A percentile compares a stretch with the other conserved stretches of the same genome.
phyloP scores from a whole-genome alignment of 2,329 filamentous ascomycete genomes.

The Cladosporium sp. region DNA sequence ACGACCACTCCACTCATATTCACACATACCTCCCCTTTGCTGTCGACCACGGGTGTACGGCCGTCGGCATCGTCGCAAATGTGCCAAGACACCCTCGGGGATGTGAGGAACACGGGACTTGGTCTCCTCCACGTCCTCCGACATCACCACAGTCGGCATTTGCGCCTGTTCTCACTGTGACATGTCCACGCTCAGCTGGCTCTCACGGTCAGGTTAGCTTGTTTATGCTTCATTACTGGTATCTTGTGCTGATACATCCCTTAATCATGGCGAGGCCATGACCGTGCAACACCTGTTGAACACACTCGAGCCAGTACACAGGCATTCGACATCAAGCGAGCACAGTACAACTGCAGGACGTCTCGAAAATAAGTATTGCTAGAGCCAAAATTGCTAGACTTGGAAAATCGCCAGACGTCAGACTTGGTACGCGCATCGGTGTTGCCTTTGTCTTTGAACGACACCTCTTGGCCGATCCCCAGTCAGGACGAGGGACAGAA shows the following conservation, averaged over 20 bases:
- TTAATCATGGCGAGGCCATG: background rate
- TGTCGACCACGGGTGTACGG: background rate
- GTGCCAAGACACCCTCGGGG: background rate
- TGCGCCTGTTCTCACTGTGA: background rate
- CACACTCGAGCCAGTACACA: background rate
- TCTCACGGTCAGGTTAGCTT: background rate
- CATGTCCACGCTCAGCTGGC: background rate
- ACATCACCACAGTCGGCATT: background rate
- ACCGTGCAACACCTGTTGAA: background rate
- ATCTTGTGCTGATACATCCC: background rate
- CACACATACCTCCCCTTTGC: background rate
- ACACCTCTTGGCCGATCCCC: background rate
- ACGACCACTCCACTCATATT: background rate
- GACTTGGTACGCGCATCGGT: background rate
- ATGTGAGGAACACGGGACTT: background rate
- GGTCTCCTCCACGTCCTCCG: constrained; percentile 1
- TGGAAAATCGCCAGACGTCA: background rate
- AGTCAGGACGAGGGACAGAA: background rate
- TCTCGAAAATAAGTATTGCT: background rate
- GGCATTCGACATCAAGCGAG: background rate
- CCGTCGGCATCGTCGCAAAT: background rate
- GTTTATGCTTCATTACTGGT: background rate
- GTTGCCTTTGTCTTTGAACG: background rate
- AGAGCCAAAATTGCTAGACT: background rate
- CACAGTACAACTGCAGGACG: background rate